A percentile compares a stretch with the other conserved stretches of the same genome.
These are phyloP conservation scores for Lecanicillium sp. DNA, from an alignment of 2,329 filamentous ascomycete species.

Conservation along the genomic window DNA sequence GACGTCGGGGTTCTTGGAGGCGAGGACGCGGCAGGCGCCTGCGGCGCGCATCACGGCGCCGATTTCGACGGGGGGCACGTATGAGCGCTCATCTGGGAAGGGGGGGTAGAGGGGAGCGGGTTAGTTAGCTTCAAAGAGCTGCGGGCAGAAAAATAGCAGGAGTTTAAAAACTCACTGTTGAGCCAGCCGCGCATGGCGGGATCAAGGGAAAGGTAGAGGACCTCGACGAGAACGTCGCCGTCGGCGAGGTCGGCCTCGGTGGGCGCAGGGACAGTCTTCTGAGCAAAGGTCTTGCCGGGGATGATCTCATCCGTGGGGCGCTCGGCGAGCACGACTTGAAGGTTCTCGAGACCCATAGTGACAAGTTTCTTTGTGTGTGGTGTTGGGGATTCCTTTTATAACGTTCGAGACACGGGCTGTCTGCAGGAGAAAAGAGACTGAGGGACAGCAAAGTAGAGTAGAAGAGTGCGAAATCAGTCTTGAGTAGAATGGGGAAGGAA, in stretches of 20 bases:
- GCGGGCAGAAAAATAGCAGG: background rate
- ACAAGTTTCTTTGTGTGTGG: background rate
- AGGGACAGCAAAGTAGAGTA: background rate
- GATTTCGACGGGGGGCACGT: conserved; percentile 62
- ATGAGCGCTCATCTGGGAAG: conserved; percentile 43
- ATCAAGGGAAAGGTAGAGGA: conserved; percentile 62
- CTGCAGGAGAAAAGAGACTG: background rate
- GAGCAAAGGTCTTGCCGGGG: conserved; percentile 58
- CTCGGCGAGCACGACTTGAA: conserved; percentile 55
- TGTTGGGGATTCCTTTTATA: no score
- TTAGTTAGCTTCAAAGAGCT: background rate
- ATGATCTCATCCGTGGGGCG: conserved; percentile 56
- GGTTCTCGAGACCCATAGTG: conserved; percentile 39
- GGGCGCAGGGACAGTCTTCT: conserved; percentile 46
- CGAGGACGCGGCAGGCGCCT: conserved; percentile 55
- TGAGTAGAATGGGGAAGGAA: no score
- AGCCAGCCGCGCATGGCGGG: conserved; percentile 74
- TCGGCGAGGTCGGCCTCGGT: conserved; percentile 49
- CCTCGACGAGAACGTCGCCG: conserved; percentile 57
- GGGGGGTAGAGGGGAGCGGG: no score
- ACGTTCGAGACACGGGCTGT: no score
- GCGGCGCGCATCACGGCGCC: conserved; percentile 63
- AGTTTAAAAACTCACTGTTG: conserved; percentile 37
- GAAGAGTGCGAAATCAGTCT: no score
- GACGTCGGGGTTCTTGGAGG: conserved; percentile 49